Evolutionary conservation across 148 eudicot genomes (phyloP), one percentile per base, ranked within the genome.

Genomic region (Nepenthes gracilis): DNA sequence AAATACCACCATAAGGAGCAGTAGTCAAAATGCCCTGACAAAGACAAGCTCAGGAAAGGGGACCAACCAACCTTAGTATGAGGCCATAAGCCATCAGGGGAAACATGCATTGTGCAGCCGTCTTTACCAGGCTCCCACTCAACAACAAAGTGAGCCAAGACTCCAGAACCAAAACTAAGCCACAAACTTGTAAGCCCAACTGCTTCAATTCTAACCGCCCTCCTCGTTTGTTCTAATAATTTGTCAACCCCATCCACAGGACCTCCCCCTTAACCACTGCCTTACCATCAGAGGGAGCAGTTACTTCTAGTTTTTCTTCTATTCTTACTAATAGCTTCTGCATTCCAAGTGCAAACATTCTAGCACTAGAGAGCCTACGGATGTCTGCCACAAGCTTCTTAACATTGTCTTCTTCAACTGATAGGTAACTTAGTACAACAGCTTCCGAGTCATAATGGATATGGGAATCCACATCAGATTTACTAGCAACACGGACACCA

Each of bases 21-120:
- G 2, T 49, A 11, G 10, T n/a, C 13, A 5, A 49, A 5, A 11
- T 49, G 6, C 53, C 12, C n/a, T n/a, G 15, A n/a, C 2, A 49
- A 11, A 23, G 23, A 49, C 15, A n/a, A n/a, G 11, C 2, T 49
- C 53, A 49, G 6, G 13, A n/a, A 49, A 10, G 23, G 53, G 11
- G 53, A 49, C 11, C 45, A 11, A 33, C 58, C 67, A 59, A 71
- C 90, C 99, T 94, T 94, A 15, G 99, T 94, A 74, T 89, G 97
- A 45, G 97, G 99, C 99, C 97, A 89, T 49, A 89, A 95, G 64
- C 87, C 95, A 68, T 89, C 97, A 36, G 99, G 99, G 47, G 97
- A 84, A 66, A 94, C 95, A 81, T 89, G 99, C 99, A 94, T 89
- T 2, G 95, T 89, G 76, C 99, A 94, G 47, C 99, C 99, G 64